These are phyloP conservation scores for Trypanosoma grayi DNA, from an alignment of 208 protist species.

Conservation along the genomic window DNA sequence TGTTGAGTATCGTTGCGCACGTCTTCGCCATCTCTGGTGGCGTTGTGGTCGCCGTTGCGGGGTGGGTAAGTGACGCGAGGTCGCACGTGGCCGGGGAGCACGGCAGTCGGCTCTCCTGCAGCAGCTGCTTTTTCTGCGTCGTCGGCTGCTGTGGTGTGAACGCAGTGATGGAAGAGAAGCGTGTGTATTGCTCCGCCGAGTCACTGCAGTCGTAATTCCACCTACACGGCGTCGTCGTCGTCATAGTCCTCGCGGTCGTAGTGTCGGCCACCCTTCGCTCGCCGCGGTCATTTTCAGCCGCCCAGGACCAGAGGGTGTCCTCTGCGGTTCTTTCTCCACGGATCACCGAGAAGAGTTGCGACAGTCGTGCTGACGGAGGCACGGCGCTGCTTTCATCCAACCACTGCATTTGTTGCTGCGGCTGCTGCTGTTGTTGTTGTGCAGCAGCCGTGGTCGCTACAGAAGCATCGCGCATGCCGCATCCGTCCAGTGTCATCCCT, in stretches of 20 bases:
- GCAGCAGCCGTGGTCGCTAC: not conserved
- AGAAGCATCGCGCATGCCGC: not conserved
- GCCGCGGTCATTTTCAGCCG: not conserved
- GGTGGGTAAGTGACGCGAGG: not conserved
- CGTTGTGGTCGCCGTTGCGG: constrained; percentile 8
- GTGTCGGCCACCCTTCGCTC: not conserved
- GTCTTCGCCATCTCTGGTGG: constrained; percentile 8
- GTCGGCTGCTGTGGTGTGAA: constrained; percentile 15
- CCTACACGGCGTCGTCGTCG: constrained; percentile 11
- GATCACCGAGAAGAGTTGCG: not conserved
- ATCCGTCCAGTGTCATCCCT: constrained; percentile 19
- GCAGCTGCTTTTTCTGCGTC: constrained; percentile 6
- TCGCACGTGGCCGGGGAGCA: constrained; percentile 38
- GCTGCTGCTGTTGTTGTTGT: not conserved
- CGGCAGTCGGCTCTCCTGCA: constrained; percentile 11
- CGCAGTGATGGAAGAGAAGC: constrained; percentile 1
- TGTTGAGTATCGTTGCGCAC: constrained; percentile 31
- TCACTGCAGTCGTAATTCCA: not conserved
- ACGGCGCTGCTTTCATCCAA: no score
- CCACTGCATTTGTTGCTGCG: not conserved
- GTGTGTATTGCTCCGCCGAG: not conserved
- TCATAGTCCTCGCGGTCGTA: not conserved
- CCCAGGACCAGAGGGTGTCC: not conserved
- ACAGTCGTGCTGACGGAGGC: not conserved
- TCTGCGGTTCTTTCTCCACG: not conserved